A percentile compares a stretch with the other conserved stretches of the same genome.
phyloP scores from a whole-genome alignment of 208 protist species.

The Crithidia fasciculata region DNA sequence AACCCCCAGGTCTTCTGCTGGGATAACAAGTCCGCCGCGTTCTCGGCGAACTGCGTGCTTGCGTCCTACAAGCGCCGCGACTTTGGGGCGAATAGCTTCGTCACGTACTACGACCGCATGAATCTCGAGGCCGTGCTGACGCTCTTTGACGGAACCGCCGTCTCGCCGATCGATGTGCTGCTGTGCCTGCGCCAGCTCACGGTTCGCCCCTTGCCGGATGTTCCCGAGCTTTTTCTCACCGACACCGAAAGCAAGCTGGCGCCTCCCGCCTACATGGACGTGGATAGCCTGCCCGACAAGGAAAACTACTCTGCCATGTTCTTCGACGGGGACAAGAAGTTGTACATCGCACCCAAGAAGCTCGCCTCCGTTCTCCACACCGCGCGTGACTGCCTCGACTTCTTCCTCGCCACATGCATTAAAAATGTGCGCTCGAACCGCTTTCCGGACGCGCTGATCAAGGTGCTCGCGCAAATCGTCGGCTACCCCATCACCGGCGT shows the following conservation, averaged over 20 bases:
- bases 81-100: constrained; percentile 54
- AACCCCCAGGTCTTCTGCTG: constrained; percentile 75
- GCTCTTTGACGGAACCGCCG: constrained; percentile 73
- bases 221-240: constrained; percentile 55
- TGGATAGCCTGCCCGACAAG: constrained; percentile 43
- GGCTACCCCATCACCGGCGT: constrained; percentile 57
- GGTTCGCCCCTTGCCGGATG: constrained; percentile 52
- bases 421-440: constrained; percentile 71
- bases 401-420: constrained; percentile 84
- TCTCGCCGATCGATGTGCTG: constrained; percentile 72
- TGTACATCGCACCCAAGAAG: constrained; percentile 63
- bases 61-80: constrained; percentile 48
- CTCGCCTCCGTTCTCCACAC: constrained; percentile 60
- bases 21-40: constrained; percentile 76
- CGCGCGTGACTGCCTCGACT: constrained; percentile 84
- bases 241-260: constrained; percentile 70
- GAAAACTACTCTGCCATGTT: constrained; percentile 66
- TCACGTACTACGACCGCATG: constrained; percentile 86
- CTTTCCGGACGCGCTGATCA: constrained; percentile 70
- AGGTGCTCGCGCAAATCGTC: constrained; percentile 56
- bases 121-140: constrained; percentile 76
- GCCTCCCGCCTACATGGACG: constrained; percentile 44
- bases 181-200: constrained; percentile 81
- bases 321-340: constrained; percentile 87
- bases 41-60: constrained; percentile 62